Conservation (phyloP, 305 asterid genomes). For the Salvia sclarea region DNA sequence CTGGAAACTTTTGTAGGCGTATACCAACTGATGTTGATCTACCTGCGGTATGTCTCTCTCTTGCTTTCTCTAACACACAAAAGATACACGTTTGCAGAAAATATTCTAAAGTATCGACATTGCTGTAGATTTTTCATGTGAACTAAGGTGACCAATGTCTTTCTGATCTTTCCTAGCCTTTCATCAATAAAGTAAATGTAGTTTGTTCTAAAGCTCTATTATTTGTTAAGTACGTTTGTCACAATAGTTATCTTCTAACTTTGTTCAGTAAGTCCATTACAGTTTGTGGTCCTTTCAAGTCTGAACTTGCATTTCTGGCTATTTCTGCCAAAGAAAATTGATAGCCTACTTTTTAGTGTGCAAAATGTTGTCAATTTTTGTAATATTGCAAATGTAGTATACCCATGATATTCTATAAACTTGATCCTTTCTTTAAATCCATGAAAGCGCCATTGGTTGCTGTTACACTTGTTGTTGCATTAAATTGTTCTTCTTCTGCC, state of each 20-base stretch:
- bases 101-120: constrained; percentile 10
- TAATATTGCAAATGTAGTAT: constrained; percentile 5
- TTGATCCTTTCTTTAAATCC: constrained; percentile 11
- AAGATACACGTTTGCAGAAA: neutral
- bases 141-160: neutral
- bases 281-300: constrained; percentile 17
- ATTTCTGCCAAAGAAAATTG: neutral
- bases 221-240: neutral
- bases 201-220: constrained; percentile 3
- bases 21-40: constrained; percentile 96
- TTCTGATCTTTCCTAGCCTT: constrained; percentile 3
- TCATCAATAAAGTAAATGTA: neutral
- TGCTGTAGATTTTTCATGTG: constrained; percentile 17
- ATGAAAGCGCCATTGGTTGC: constrained; percentile 25
- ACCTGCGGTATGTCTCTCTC: constrained; percentile 66
- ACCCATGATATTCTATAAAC: neutral
- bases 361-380: neutral
- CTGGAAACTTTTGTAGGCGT: constrained; percentile 88
- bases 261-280: neutral
- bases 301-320: neutral
- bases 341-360: neutral
- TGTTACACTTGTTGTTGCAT: neutral
- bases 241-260: constrained; percentile 1
- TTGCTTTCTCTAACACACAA: constrained; percentile 25
- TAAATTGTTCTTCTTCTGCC: constrained; percentile 1